Evolutionary conservation across 192 early-diverging fungal genomes (phyloP), one percentile per base, ranked within the genome.

Genomic region (Glomus cerebriforme): DNA sequence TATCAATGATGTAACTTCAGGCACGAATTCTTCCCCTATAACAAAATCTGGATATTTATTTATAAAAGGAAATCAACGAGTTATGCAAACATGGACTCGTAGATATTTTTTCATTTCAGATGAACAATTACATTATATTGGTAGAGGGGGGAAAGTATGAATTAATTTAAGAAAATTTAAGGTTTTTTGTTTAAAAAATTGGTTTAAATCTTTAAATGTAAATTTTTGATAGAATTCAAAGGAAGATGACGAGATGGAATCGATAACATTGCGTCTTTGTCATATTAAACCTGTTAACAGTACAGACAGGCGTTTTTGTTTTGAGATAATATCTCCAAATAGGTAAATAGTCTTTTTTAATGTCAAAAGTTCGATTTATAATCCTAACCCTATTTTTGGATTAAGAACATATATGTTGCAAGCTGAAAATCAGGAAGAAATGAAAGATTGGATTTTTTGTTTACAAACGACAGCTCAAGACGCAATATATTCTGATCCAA

Each of bases 311-410:
- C 88, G 93, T 27, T 92, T 92, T 70, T 89, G 90, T 43, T 96
- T 96, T 87, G 93, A 94, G 63, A 84, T 96, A n/a, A 92, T 96
- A 68, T 93, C 95, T 1, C 93, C 95, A 17, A 91, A 89, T 81
- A 88, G 83, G 91, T 91, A 87, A 65, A 73, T 1, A 12, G 3
- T 35, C 31, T 43, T 62, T 77, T 47, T 39, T 80, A 17, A 32
- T 12, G 9, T 1, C 12, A 12, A 12, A 43, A 43, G 39, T 43
- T 43, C 39, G 39, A 43, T 43, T n/a, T 43, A 43, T 43, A 43
- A 13, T 12, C 39, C 12, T 43, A 1, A 43, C 39, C 1, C 39
- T 12, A 43, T 22, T 54, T 54, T 54, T 19, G 2, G 19, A 45
- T 59, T 62, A 37, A 92, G 93, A 35, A 86, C 91, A 9, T 90